These are phyloP conservation scores for Actinomucor elegans DNA, from an alignment of 371 early-diverging fungal genomes.

Conservation along the genomic window DNA sequence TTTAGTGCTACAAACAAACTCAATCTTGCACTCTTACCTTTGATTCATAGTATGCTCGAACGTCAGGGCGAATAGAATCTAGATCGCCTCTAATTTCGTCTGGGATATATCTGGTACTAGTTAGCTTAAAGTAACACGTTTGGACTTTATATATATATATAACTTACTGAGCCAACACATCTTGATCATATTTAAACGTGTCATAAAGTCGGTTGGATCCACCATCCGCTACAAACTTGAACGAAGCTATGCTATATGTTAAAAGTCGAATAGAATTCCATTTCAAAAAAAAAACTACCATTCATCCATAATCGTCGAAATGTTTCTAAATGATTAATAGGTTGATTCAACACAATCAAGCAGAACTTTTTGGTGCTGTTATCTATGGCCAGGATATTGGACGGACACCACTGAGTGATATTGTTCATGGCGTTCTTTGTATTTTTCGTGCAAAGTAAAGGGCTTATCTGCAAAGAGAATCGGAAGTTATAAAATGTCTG, in stretches of 20 bases:
- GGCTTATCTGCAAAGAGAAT: no score
- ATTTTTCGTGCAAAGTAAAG: background rate
- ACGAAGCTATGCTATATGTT: conserved; percentile 54
- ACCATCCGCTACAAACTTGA: conserved; percentile 85
- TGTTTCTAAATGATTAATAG: conserved; percentile 23
- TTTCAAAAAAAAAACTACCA: conserved; percentile 23
- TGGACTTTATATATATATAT: background rate
- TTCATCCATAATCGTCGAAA: conserved; percentile 38
- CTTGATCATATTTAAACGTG: conserved; percentile 46
- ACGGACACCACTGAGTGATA: conserved; percentile 38
- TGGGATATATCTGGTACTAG: conserved; percentile 67
- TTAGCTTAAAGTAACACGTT: background rate
- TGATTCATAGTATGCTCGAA: conserved; percentile 65
- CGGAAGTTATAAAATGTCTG: no score
- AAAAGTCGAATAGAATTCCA: background rate
- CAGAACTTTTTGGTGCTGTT: conserved; percentile 28
- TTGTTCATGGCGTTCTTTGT: conserved; percentile 8
- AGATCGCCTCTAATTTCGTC: conserved; percentile 84
- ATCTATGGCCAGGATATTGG: conserved; percentile 27
- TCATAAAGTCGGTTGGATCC: conserved; percentile 88
- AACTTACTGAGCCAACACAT: conserved; percentile 43
- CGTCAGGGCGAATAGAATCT: conserved; percentile 74
- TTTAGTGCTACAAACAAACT: no score
- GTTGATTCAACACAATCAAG: conserved; percentile 41
- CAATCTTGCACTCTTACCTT: conserved; percentile 15